Base-by-base conservation (phyloP, 2,329 filamentous ascomycete species). In the Mollisiaceae sp. region DNA sequence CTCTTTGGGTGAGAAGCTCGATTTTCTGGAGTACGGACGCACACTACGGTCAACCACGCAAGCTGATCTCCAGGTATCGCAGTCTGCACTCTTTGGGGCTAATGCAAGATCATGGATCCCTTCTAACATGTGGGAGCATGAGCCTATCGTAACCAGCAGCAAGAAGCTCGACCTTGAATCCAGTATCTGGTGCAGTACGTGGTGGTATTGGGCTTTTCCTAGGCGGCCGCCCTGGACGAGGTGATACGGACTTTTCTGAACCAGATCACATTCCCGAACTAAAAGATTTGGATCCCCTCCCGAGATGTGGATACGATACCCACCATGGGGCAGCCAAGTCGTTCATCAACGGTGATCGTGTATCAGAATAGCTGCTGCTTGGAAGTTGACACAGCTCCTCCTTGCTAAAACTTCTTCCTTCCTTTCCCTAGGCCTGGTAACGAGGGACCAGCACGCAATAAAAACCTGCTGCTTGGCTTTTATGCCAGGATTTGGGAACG, bases 291-390 rank as follows among this genome's bases (percentile, higher is more conserved):
- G 32, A 41, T 57, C 39, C 35, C 24, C 2, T 32, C 27, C 18
- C 36, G 9, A 39, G 24, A 38, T 38, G 18, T 39, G 52, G 52
- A 36, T 35, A 36, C 35, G 8, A 9, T 41, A 41, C 45, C 45
- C n/a, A 50, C 52, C 22, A n/a, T 41, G 38, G 38, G n/a, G 32
- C 32, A 61, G 47, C 56, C 62, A 36, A 56, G 62, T 24, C 22
- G 60, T 62, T 59, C 43, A 63, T 63, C 57, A 52, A 4, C 56
- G 64, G 35, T 38, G 64, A 66, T 63, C 64, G 27, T 59, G 60
- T 63, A 63, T 65, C 59, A 60, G 39, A 61, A 38, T 36, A 43
- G 35, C 52, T 52, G 43, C 60, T 62, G 38, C 60, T 62, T 62
- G 27, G 27, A 32, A 32, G 27, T 32, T 32, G 60, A 43, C 60